A percentile compares a stretch with the other conserved stretches of the same genome.
phyloP scores from a whole-genome alignment of 495 filamentous ascomycete genomes.

The Aspergillus steynii region DNA sequence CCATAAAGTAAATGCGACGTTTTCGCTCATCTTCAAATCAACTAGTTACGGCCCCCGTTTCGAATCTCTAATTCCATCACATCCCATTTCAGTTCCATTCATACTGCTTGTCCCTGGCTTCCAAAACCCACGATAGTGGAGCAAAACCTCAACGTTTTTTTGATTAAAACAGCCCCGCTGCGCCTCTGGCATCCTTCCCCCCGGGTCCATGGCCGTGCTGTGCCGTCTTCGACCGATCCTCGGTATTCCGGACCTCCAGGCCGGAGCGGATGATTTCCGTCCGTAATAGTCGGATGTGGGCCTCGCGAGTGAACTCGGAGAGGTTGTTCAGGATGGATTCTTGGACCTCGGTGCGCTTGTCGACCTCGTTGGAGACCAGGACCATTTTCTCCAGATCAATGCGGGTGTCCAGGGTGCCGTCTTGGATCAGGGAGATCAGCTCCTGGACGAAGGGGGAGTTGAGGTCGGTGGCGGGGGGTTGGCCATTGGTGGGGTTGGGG shows the following conservation, averaged over 20 bases:
- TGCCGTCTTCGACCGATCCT: background rate
- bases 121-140: background rate
- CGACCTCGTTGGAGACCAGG: conserved; percentile 66
- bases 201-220: background rate
- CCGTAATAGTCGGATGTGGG: conserved; percentile 71
- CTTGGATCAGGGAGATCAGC: conserved; percentile 72
- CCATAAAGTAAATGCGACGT: too few relatives aligned
- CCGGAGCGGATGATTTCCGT: conserved; percentile 74
- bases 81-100: background rate
- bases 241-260: conserved; percentile 61
- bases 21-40: too few relatives aligned
- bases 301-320: conserved; percentile 68
- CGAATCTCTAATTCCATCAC: too few relatives aligned
- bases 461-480: conserved; percentile 42
- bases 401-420: conserved; percentile 69
- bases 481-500: conserved; percentile 34
- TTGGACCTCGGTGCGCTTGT: conserved; percentile 69
- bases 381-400: conserved; percentile 82
- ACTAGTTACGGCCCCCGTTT: too few relatives aligned
- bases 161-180: conserved; percentile 18
- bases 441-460: conserved; percentile 70
- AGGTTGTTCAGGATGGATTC: conserved; percentile 63
- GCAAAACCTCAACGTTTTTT: background rate
- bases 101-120: background rate
- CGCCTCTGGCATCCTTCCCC: conserved; percentile 3